A percentile compares a stretch with the other conserved stretches of the same genome.
Conservation (phyloP, 108 stramenopile species). For the Cyclostephanos tholiformis region DNA sequence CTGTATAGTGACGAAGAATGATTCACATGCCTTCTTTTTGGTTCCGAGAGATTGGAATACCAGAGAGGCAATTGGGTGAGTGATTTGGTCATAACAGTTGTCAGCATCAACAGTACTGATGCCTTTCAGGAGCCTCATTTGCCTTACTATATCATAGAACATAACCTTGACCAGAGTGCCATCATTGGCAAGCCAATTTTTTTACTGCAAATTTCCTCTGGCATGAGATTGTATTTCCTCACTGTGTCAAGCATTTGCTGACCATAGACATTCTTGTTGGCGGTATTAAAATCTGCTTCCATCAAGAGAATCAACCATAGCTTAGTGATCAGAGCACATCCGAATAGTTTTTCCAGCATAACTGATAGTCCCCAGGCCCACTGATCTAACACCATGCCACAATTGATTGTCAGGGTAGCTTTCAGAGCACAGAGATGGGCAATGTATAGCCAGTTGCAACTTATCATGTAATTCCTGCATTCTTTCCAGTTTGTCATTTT, state of each 20-base stretch:
- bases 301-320: constrained; percentile 9
- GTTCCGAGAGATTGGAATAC: constrained; percentile 5
- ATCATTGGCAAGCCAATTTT: constrained; percentile 7
- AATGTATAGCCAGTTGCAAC: not conserved
- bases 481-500: not conserved
- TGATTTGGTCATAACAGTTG: constrained; percentile 6
- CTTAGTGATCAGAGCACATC: not conserved
- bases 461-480: not conserved
- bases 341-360: not conserved
- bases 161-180: constrained; percentile 1
- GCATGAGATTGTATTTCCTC: constrained; percentile 12
- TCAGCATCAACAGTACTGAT: constrained; percentile 9
- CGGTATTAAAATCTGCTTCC: constrained; percentile 19
- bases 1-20: not conserved
- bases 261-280: constrained; percentile 22
- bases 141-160: constrained; percentile 1
- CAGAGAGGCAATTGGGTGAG: constrained; percentile 4
- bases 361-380: not conserved
- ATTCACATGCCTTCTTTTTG: not conserved
- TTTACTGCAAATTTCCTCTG: constrained; percentile 34
- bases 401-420: not conserved
- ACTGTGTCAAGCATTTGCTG: constrained; percentile 11
- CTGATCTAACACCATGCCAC: not conserved
- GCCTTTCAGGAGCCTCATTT: not conserved
- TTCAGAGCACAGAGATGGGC: not conserved